Evolutionary conservation across 257 asterid species (phyloP).

Genomic region (Solanum verrucosum): DNA sequence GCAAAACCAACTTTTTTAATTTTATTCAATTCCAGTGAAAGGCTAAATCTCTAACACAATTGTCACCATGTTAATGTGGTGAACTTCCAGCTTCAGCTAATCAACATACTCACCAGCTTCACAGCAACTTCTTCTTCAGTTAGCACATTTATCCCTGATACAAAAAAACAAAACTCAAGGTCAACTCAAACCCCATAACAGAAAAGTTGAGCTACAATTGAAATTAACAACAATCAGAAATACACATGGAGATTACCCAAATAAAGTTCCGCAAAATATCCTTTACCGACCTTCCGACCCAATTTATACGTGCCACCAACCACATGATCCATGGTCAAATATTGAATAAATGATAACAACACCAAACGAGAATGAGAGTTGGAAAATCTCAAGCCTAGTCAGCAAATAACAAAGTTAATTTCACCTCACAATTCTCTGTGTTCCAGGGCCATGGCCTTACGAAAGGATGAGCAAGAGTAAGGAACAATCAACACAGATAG

Average conservation of each 20-base stretch:
- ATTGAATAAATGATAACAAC: slow-evolving; percentile 5
- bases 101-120: slow-evolving; percentile 54
- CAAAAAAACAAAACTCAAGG: background rate
- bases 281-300: slow-evolving; percentile 76
- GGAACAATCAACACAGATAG: background rate
- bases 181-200: background rate
- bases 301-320: slow-evolving; percentile 74
- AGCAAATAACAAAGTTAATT: background rate
- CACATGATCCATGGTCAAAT: slow-evolving; percentile 59
- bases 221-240: background rate
- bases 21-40: background rate
- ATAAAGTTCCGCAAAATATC: slow-evolving; percentile 90
- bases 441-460: background rate
- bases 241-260: slow-evolving; percentile 36
- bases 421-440: background rate
- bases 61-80: background rate
- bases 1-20: background rate
- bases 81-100: background rate
- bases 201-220: background rate
- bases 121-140: slow-evolving; percentile 87
- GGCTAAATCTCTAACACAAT: background rate
- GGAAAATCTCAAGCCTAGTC: background rate
- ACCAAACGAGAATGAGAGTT: background rate
- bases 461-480: background rate
- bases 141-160: slow-evolving; percentile 60